A percentile compares a stretch with the other conserved stretches of the same genome.
Evolutionary conservation across 2,329 filamentous ascomycete genomes (phyloP).

Genomic region (Lizonia empirigonia): DNA sequence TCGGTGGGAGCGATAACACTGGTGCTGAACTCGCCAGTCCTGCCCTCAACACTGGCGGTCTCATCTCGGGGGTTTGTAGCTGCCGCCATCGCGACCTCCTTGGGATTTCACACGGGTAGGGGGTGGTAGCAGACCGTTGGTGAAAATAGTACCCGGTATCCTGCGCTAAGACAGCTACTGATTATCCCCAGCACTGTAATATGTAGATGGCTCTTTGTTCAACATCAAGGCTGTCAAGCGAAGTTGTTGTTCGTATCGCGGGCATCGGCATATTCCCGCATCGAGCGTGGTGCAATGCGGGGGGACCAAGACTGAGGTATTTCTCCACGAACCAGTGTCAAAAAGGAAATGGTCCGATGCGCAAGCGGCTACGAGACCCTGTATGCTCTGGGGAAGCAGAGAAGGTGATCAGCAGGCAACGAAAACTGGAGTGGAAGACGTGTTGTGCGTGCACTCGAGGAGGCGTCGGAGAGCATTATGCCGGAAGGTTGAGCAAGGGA

Average conservation of each 20-base stretch:
- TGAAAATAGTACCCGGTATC: conserved; percentile 5
- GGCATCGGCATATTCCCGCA: conserved; percentile 35
- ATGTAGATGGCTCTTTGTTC: conserved; percentile 26
- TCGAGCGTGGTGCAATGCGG: conserved; percentile 31
- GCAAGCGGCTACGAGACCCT: conserved; percentile 3
- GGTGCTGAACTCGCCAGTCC: conserved; percentile 31
- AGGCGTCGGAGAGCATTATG: background rate
- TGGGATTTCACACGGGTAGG: background rate
- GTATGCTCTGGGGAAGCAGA: background rate
- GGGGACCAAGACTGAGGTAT: conserved; percentile 21
- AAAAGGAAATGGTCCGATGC: conserved; percentile 15
- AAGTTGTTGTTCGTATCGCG: conserved; percentile 17
- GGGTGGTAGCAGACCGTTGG: conserved; percentile 7
- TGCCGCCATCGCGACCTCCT: conserved; percentile 21
- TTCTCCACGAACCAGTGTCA: conserved; percentile 21
- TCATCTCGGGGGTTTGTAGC: conserved; percentile 32
- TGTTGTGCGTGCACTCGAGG: background rate
- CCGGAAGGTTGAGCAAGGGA: background rate
- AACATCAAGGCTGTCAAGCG: conserved; percentile 22
- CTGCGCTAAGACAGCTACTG: conserved; percentile 7
- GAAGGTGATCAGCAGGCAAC: background rate
- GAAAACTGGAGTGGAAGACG: background rate
- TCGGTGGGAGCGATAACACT: conserved; percentile 42
- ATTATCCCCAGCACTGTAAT: conserved; percentile 26
- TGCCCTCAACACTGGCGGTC: conserved; percentile 23